A percentile compares a stretch with the other conserved stretches of the same genome.
Conservation (phyloP, 2,329 filamentous ascomycete species). For the Aspergillus nomiae region DNA sequence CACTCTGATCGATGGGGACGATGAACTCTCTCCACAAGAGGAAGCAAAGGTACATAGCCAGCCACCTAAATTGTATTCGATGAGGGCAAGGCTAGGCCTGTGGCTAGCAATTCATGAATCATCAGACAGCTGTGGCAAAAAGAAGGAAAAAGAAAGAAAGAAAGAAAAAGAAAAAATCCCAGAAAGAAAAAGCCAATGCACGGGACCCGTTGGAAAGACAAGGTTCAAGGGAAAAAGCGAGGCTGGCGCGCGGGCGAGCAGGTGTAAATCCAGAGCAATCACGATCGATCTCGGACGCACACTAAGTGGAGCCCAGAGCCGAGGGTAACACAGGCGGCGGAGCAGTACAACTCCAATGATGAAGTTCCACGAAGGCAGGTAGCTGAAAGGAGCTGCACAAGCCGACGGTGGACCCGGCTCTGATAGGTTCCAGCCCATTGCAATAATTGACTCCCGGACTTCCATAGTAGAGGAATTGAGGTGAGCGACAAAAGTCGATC, state of each 20-base stretch:
- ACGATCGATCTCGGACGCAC: conserved; percentile 3
- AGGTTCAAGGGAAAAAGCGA: not conserved
- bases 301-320: not conserved
- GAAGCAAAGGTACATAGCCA: not conserved
- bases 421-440: not conserved
- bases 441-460: not conserved
- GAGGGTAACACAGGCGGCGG: conserved; percentile 2
- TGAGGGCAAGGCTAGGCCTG: not conserved
- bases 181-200: not conserved
- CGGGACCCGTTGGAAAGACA: not conserved
- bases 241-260: conserved; percentile 4
- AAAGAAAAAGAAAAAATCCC: not conserved
- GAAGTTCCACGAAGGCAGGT: conserved; percentile 16
- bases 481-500: not conserved
- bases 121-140: not conserved
- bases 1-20: conserved; percentile 4
- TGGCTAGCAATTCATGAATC: not conserved
- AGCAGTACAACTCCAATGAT: conserved; percentile 15
- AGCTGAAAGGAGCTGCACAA: not conserved
- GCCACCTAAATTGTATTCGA: not conserved
- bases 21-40: not conserved
- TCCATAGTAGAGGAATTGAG: not conserved
- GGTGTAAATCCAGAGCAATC: conserved; percentile 10
- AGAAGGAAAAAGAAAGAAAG: too few relatives aligned
- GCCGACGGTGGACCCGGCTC: not conserved